Percentiles rank a stretch among this genome's conserved stretches.
Conservation (phyloP, 1,284 basidiomycete species). For the Schizophyllum amplum region DNA sequence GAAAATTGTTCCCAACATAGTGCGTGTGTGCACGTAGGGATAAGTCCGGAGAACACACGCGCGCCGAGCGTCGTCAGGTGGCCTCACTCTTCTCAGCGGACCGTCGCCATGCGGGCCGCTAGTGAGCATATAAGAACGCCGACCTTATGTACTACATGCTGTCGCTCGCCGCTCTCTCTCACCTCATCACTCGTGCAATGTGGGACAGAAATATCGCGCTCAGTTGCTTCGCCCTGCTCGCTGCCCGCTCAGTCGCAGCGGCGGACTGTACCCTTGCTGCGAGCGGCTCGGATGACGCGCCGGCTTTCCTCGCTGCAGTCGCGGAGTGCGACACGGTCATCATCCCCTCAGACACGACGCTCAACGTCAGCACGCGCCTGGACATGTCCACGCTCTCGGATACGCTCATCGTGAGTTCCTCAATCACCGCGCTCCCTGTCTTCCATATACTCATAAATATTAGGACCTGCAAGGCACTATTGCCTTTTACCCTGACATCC, state of each 20-base stretch:
- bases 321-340: constrained; percentile 34
- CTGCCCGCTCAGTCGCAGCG: background rate
- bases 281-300: constrained; percentile 44
- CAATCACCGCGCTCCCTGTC: background rate
- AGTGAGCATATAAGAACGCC: background rate
- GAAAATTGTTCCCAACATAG: background rate
- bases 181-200: background rate
- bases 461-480: constrained; percentile 44
- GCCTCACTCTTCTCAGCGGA: background rate
- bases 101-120: background rate
- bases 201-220: background rate
- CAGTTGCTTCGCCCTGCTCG: background rate
- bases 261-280: background rate
- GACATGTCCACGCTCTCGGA: constrained; percentile 45
- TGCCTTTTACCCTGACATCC: constrained; percentile 40
- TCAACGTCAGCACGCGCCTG: constrained; percentile 42
- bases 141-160: background rate
- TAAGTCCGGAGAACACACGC: background rate
- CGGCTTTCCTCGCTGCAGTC: constrained; percentile 24
- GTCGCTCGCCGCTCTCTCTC: background rate
- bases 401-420: constrained; percentile 39
- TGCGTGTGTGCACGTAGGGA: background rate
- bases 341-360: constrained; percentile 37
- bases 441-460: background rate
- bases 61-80: background rate